phyloP scores from a whole-genome alignment of 257 asterid genomes.

The Jacaranda copaia region DNA sequence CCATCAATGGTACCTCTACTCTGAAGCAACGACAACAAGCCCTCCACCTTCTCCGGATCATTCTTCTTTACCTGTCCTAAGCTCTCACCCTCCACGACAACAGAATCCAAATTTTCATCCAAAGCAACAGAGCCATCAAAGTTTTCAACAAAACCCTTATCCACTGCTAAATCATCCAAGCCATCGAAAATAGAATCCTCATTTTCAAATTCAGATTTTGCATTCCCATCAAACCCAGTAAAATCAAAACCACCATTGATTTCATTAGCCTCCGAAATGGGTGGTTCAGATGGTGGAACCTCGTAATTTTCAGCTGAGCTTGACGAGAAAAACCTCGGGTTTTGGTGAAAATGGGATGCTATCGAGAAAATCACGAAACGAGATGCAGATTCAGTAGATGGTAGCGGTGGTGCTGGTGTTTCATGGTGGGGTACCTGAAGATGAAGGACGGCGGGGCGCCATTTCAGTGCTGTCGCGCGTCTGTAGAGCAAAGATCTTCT shows the following conservation, averaged over 20 bases:
- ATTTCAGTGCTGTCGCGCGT: slow-evolving; percentile 38
- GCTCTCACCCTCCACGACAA: slow-evolving; percentile 38
- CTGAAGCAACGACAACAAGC: slow-evolving; percentile 76
- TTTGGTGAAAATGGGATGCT: slow-evolving; percentile 28
- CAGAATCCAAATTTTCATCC: slow-evolving; percentile 34
- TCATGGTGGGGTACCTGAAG: slow-evolving; percentile 39
- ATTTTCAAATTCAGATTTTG: slow-evolving; percentile 32
- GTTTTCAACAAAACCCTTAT: slow-evolving; percentile 35
- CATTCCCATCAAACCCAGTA: slow-evolving; percentile 34
- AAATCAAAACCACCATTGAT: slow-evolving; percentile 36
- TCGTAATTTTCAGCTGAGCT: slow-evolving; percentile 45
- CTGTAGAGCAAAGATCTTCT: slow-evolving; percentile 47
- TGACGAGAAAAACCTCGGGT: slow-evolving; percentile 59
- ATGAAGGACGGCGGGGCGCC: slow-evolving; percentile 29
- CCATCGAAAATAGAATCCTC: slow-evolving; percentile 39
- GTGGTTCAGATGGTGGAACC: slow-evolving; percentile 36
- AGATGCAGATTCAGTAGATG: slow-evolving; percentile 39
- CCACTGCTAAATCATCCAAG: slow-evolving; percentile 26
- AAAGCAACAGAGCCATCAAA: slow-evolving; percentile 35
- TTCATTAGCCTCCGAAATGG: slow-evolving; percentile 34
- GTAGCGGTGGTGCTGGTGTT: slow-evolving; percentile 19
- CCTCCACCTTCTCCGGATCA: slow-evolving; percentile 62
- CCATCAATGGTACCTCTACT: slow-evolving; percentile 53
- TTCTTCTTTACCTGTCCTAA: slow-evolving; percentile 42
- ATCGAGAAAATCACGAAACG: slow-evolving; percentile 42